Evolutionary conservation across 1,139 yeast genomes (phyloP).

Genomic region (Casaregolazyma lundiana): DNA sequence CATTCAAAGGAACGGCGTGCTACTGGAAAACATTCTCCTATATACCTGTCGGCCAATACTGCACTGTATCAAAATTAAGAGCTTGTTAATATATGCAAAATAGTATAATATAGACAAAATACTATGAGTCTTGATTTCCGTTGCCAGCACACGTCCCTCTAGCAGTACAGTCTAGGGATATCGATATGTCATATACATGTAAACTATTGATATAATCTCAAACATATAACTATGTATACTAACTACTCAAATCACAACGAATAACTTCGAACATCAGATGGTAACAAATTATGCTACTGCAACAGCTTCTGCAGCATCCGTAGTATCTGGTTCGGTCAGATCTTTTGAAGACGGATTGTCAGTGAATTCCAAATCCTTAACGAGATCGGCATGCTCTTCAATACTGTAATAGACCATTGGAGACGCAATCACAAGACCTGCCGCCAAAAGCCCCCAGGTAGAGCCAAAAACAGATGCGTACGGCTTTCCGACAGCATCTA

Average conservation of each 20-base stretch:
- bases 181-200: no score
- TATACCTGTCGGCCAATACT: no score
- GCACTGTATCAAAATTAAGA: no score
- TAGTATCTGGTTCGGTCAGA: slow-evolving; percentile 7
- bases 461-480: slow-evolving; percentile 48
- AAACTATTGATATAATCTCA: no score
- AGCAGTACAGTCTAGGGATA: no score
- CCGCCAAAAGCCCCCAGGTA: slow-evolving; percentile 54
- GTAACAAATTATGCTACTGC: slow-evolving; percentile 8
- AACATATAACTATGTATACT: neutral
- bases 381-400: slow-evolving; percentile 42
- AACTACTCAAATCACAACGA: slow-evolving; percentile 2
- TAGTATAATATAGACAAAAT: no score
- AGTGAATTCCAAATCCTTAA: slow-evolving; percentile 30
- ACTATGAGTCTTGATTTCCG: no score
- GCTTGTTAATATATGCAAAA: no score
- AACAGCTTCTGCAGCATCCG: slow-evolving; percentile 6
- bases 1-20: no score
- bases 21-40: no score
- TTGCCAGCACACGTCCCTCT: no score
- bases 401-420: slow-evolving; percentile 42
- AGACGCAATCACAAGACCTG: slow-evolving; percentile 42
- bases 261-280: no score
- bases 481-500: slow-evolving; percentile 44
- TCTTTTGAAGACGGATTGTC: slow-evolving; percentile 18